Base-by-base conservation (phyloP, 2,329 filamentous ascomycete species). In the Ascochyta viciae-villosae region DNA sequence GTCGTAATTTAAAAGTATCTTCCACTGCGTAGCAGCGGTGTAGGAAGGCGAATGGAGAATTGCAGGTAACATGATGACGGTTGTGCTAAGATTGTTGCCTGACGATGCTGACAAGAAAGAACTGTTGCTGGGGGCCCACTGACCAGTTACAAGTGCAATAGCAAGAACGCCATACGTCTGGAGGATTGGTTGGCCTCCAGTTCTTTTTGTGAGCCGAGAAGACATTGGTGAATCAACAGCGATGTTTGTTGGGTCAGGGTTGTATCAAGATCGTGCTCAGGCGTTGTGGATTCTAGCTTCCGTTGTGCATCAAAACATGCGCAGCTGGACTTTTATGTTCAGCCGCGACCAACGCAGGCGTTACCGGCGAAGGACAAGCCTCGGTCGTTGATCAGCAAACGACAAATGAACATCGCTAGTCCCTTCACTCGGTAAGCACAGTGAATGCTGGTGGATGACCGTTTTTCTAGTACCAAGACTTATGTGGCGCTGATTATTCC, bases 11-110 rank as follows among this genome's bases (percentile, higher is more conserved):
- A 59, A 67, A 15, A 67, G 56, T 6, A 47, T 62, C 12, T 57
- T 52, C 62, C 59, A 68, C 59, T 68, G 64, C 9, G 45, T 54
- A n/a, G 60, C 57, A 22, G 64, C 57, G 8, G 46, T 45, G 0
- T 40, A 4, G 8, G 52, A 31, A 6, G 42, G 29, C 0, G 63
- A 53, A 8, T 61, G 57, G 1, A 63, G 48, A 16, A 19, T 19
- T 19, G 19, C 19, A 19, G 19, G 19, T 19, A 19, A 19, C 19
- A 19, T 19, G 19, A 19, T 19, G 19, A 19, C 1, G 19, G 19
- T 19, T 19, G 19, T 19, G 19, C 19, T 19, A 19, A 19, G 19
- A 19, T 19, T 19, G 19, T 19, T 19, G 19, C 19, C 19, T 19
- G 19, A 19, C 19, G 3, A 19, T 3, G 19, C 19, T 19, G 19